Conservation (phyloP, 768 basidiomycete species). For the Boletus pseudo-olivaceus region DNA sequence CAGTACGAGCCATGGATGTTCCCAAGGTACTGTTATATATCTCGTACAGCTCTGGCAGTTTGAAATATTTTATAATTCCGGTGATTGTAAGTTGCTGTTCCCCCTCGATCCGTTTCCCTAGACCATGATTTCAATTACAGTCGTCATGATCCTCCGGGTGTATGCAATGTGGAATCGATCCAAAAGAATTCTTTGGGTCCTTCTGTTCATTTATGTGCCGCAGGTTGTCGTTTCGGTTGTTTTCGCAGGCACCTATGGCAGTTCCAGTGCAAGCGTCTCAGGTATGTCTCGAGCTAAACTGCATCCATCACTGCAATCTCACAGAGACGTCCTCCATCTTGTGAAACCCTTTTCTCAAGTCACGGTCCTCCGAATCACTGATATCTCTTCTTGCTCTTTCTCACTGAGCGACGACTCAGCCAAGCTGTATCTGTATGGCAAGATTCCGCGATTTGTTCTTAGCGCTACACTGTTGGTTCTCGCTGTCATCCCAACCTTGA, state of each 20-base stretch:
- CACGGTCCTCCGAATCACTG: neutral
- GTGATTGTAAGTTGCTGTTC: neutral
- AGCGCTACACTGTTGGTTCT: neutral
- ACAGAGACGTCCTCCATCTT: neutral
- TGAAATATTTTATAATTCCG: neutral
- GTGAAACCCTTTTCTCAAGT: neutral
- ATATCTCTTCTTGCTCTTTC: neutral
- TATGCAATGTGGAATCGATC: no score
- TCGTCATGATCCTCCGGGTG: neutral
- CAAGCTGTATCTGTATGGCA: rapidly evolving
- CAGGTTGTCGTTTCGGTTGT: neutral
- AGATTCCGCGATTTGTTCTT: neutral
- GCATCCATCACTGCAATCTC: neutral
- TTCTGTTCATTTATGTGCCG: no score
- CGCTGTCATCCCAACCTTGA: neutral
- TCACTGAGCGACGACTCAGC: neutral
- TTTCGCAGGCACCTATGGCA: neutral
- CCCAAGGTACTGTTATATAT: neutral
- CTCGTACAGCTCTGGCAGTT: neutral
- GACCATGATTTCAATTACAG: neutral
- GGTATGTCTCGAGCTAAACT: neutral
- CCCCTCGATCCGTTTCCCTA: neutral
- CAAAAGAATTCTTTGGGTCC: no score
- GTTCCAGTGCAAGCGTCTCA: neutral
- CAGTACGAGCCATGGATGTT: neutral